A percentile compares a stretch with the other conserved stretches of the same genome.
phyloP scores from a whole-genome alignment of 371 early-diverging fungal species.

The Zychaea mexicana region DNA sequence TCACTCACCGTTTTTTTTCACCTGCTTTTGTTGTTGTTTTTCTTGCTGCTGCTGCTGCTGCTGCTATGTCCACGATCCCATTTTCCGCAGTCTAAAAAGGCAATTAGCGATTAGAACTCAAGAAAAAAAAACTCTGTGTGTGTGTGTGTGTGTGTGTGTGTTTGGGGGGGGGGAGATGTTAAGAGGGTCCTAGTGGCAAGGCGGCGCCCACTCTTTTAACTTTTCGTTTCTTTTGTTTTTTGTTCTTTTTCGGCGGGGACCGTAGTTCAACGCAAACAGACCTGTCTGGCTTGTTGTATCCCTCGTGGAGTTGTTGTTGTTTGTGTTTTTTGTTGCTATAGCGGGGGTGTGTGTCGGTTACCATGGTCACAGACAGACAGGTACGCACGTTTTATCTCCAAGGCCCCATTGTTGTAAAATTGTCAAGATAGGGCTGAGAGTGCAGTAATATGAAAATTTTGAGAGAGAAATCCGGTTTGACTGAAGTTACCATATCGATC shows the following conservation, averaged over 20 bases:
- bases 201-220: no score
- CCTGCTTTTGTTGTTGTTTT: slow-evolving; percentile 6
- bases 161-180: background rate
- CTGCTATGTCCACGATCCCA: slow-evolving; percentile 11
- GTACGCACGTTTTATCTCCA: no score
- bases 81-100: background rate
- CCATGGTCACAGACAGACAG: no score
- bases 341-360: background rate
- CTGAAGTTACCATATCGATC: no score
- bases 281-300: background rate
- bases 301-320: background rate
- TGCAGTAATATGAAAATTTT: no score
- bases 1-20: background rate
- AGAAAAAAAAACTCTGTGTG: background rate
- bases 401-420: no score
- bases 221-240: background rate
- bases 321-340: background rate
- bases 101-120: background rate
- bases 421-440: no score
- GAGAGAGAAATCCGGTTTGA: no score
- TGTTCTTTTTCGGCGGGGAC: background rate
- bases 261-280: background rate
- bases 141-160: background rate
- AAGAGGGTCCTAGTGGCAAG: background rate
- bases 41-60: no score